A percentile compares a stretch with the other conserved stretches of the same genome.
Conservation (phyloP, 177 flowering plant genomes). For the Telopea speciosissima region DNA sequence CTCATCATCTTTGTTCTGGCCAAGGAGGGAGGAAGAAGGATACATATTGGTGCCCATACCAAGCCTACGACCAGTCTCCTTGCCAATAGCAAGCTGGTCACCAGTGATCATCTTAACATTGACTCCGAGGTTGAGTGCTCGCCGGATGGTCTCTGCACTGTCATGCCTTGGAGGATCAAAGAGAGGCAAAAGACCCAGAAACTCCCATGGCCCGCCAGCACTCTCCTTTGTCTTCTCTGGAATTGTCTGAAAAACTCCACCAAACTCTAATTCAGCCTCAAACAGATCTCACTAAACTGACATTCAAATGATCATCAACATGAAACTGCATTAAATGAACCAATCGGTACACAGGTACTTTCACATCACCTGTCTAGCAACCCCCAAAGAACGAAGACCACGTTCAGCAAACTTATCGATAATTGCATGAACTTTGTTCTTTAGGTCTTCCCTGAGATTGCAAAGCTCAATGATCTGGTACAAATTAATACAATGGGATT, state of each 20-base stretch:
- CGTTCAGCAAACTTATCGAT: conserved; percentile 95
- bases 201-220: conserved; percentile 72
- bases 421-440: conserved; percentile 58
- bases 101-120: conserved; percentile 98
- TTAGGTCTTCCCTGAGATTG: conserved; percentile 64
- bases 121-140: conserved; percentile 87
- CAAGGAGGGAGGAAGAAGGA: conserved; percentile 93
- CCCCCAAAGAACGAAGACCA: conserved; percentile 89
- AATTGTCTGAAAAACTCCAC: conserved; percentile 39
- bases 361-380: conserved; percentile 64
- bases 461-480: conserved; percentile 61
- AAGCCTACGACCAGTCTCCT: conserved; percentile 94
- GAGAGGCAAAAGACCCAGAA: conserved; percentile 79
- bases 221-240: conserved; percentile 79
- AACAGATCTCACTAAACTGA: too few species aligned
- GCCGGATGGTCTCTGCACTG: conserved; percentile 85
- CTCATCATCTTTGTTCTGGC: conserved; percentile 60
- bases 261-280: background rate
- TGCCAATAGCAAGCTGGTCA: conserved; percentile 95
- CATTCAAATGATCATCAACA: too few species aligned
- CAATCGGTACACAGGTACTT: too few species aligned
- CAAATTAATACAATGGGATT: background rate
- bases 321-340: too few species aligned
- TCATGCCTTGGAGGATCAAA: conserved; percentile 97
- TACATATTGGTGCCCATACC: conserved; percentile 99